These are phyloP conservation scores for Sequoiadendron giganteum DNA, from an alignment of 75 land plant genomes.

Conservation along the genomic window DNA sequence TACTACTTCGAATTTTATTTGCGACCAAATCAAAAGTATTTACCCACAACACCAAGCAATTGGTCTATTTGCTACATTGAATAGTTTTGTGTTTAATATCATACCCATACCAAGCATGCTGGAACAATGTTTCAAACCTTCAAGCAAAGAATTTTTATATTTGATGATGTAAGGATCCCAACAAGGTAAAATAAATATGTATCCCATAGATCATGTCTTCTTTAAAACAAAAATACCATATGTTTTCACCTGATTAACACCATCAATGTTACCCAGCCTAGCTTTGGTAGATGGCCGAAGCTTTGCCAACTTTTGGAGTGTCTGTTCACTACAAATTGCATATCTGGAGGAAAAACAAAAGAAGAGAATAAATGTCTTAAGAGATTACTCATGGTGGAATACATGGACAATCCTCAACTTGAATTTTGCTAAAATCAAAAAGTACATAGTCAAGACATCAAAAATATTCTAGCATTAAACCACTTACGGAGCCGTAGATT, in stretches of 20 bases:
- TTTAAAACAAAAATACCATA: not conserved
- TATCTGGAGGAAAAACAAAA: slow-evolving; percentile 38
- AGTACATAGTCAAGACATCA: not conserved
- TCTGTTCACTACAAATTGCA: slow-evolving; percentile 81
- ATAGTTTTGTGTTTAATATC: not conserved
- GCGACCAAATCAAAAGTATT: not conserved
- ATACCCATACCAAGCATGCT: not conserved
- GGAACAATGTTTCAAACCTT: not conserved
- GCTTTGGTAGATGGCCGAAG: slow-evolving; percentile 74
- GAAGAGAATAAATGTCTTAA: not conserved
- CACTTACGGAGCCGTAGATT: slow-evolving; percentile 83
- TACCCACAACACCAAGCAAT: not conserved
- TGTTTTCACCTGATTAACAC: slow-evolving; percentile 78
- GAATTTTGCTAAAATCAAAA: not conserved
- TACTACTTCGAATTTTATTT: too few species aligned
- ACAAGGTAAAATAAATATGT: not conserved
- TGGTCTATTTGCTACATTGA: not conserved
- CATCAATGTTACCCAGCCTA: slow-evolving; percentile 80
- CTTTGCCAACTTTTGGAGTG: slow-evolving; percentile 67
- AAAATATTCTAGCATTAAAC: slow-evolving; percentile 1
- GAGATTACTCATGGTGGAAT: not conserved
- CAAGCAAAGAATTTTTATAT: not conserved
- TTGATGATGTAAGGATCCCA: not conserved
- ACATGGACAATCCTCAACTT: not conserved
- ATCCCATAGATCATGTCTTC: not conserved